A percentile compares a stretch with the other conserved stretches of the same genome.
Conservation (phyloP, 2,329 filamentous ascomycete species). For the Teratosphaeria epicoccoides region DNA sequence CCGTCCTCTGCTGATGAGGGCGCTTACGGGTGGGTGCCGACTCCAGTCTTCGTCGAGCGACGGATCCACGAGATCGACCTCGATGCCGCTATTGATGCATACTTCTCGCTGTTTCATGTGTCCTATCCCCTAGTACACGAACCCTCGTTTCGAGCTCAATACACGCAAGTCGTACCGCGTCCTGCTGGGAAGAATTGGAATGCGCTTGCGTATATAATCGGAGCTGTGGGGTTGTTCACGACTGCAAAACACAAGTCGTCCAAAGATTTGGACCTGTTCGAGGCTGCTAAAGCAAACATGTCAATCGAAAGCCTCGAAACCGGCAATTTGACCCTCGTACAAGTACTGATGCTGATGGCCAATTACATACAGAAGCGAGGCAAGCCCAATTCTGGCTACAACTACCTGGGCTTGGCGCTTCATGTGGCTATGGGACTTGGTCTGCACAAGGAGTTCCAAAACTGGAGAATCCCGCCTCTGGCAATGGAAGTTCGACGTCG, state of each 20-base stretch:
- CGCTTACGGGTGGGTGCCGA: slow-evolving; percentile 14
- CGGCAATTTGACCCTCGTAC: slow-evolving; percentile 40
- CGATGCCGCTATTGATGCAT: slow-evolving; percentile 29
- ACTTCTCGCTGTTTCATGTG: slow-evolving; percentile 37
- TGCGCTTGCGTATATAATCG: slow-evolving; percentile 36
- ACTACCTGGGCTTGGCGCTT: slow-evolving; percentile 39
- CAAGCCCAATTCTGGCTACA: slow-evolving; percentile 42
- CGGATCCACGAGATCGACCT: slow-evolving; percentile 21
- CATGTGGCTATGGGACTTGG: slow-evolving; percentile 41
- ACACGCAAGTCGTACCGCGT: slow-evolving; percentile 33
- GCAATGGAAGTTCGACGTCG: slow-evolving; percentile 26
- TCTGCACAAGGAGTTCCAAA: slow-evolving; percentile 41
- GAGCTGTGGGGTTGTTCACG: slow-evolving; percentile 37
- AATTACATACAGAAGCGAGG: slow-evolving; percentile 42
- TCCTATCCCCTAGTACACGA: slow-evolving; percentile 41
- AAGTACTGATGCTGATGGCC: slow-evolving; percentile 37
- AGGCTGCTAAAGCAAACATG: slow-evolving; percentile 37
- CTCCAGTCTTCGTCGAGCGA: slow-evolving; percentile 12
- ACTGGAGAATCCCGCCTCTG: slow-evolving; percentile 35
- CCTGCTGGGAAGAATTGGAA: slow-evolving; percentile 35
- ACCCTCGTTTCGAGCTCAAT: slow-evolving; percentile 38
- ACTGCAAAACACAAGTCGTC: slow-evolving; percentile 27
- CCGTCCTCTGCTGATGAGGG: background rate
- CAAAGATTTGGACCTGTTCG: slow-evolving; percentile 34
- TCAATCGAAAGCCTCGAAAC: slow-evolving; percentile 39